Base-by-base conservation (phyloP, 495 filamentous ascomycete species). In the Podospora bellae-mahoneyi region DNA sequence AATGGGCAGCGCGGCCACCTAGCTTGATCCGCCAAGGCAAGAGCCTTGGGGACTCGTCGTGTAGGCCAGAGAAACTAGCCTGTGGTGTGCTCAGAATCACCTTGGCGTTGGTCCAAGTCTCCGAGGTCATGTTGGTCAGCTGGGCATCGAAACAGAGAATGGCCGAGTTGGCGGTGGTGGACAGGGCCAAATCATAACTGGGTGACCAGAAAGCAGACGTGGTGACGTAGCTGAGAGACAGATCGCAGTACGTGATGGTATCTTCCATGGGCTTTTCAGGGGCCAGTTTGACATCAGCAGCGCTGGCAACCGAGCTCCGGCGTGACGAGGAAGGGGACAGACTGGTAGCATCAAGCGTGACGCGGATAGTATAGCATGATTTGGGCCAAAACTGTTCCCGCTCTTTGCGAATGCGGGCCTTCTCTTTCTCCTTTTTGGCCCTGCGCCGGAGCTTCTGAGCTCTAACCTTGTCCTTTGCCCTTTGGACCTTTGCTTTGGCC, bases 31-130 rank as follows among this genome's bases (percentile, higher is more conserved):
- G 83, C 90, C 90, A 92, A 0, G 87, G 79, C 6, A 82, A 74
- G 65, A 92, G 78, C 16, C 73, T 76, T 1, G 90, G 90, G 5
- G 87, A 84, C 10, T 75, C 76, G 60, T 90, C 89, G 26, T 83
- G 82, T 6, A 90, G 77, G 16, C 87, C 85, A 13, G 84, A 82
- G 72, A 88, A 91, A 5, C 83, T 82, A 6, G 89, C 86, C 73
- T 91, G 88, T 1, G 88, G 90, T 0, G 89, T 91, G 9, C 88
- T 90, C 32, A 92, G 84, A 30, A 83, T 84, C 28, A 92, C 78
- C 64, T 85, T 86, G 66, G 86, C 83, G 75, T 90, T 87, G 23
- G 80, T 78, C 90, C 90, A 92, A 13, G 84, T 87, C 76, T 92
- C 90, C 0, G 85, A 87, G 0, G 87, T 89, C 63, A 78, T 77